Evolutionary conservation across 768 basidiomycete genomes (phyloP).

Genomic region (Psilocybe cubensis): DNA sequence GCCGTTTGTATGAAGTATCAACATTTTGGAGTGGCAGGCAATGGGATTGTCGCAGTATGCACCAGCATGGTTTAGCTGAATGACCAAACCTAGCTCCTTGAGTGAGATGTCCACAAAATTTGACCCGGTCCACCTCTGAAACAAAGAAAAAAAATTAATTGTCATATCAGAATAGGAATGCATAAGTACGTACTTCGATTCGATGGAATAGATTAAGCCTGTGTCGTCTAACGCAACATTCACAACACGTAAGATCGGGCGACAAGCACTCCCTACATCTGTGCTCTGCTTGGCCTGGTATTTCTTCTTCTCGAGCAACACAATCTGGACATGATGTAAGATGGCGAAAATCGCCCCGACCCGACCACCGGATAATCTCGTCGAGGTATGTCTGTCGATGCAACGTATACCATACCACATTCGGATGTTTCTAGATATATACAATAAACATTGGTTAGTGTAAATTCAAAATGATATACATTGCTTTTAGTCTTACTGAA

Average conservation of each 20-base stretch:
- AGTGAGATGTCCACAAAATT: background rate
- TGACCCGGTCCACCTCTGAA: slow-evolving; percentile 3
- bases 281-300: background rate
- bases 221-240: background rate
- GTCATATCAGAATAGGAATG: background rate
- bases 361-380: background rate
- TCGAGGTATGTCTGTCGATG: background rate
- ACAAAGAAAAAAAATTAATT: too few species aligned
- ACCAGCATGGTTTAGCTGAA: slow-evolving; percentile 8
- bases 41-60: background rate
- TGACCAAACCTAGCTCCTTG: background rate
- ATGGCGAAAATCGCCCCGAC: background rate
- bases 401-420: background rate
- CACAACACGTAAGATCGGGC: background rate
- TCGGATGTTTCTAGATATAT: background rate
- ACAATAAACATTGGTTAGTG: background rate
- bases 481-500: background rate
- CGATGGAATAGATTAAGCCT: background rate
- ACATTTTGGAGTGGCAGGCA: slow-evolving; percentile 2
- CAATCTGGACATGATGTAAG: background rate
- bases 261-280: background rate
- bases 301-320: background rate
- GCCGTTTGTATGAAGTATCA: slow-evolving; percentile 6
- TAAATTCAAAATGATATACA: background rate
- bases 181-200: background rate